Base-by-base conservation (phyloP, 352 stramenopile genomes). In the Thalassiosira exigua region DNA sequence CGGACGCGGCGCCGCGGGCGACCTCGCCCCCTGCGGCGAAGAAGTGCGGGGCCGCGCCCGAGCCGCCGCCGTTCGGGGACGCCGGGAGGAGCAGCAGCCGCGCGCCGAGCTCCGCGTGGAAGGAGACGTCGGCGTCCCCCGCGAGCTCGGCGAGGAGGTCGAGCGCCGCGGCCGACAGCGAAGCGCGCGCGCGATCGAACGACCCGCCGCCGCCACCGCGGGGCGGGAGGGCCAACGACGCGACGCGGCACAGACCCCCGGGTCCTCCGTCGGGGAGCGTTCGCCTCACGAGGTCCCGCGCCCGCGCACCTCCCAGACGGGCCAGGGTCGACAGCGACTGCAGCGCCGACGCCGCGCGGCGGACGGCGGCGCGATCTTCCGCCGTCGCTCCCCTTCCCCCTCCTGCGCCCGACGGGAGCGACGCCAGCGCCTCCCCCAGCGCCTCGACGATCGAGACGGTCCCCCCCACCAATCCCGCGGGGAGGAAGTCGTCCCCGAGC, bases 311-410 rank as follows among this genome's bases (percentile, higher is more conserved):
- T 48, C 75, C 75, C 22, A 84, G 61, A 62, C 52, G 69, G n/a
- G 42, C 68, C 29, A 84, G 30, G 41, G 39, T 79, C 46, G 62
- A 77, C 71, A 84, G 78, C 7, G 75, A 74, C 17, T 65, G 52
- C 21, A 84, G 51, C 0, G 50, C 61, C 21, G 42, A 4, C 21
- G 68, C 75, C 3, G 69, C 68, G 27, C 54, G 50, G 2, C 36
- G 54, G 19, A 84, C 54, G 1, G 62, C 73, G 7, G 24, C 61
- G 2, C 62, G 46, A 12, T 79, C 75, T 36, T 84, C 75, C 4
- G 69, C 39, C 32, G 68, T 64, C 12, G 72, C 42, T 0, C 36
- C 42, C 22, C n/a, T 4, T 22, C 52, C 52, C n/a, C 74, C 53
- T 44, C 75, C 71, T 33, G 78, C 30, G 22, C 61, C 71, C 19